Percentiles rank a stretch among this genome's conserved stretches.
These are phyloP conservation scores for Candolleomyces aberdarensis DNA, from an alignment of 768 basidiomycete genomes.

Conservation along the genomic window DNA sequence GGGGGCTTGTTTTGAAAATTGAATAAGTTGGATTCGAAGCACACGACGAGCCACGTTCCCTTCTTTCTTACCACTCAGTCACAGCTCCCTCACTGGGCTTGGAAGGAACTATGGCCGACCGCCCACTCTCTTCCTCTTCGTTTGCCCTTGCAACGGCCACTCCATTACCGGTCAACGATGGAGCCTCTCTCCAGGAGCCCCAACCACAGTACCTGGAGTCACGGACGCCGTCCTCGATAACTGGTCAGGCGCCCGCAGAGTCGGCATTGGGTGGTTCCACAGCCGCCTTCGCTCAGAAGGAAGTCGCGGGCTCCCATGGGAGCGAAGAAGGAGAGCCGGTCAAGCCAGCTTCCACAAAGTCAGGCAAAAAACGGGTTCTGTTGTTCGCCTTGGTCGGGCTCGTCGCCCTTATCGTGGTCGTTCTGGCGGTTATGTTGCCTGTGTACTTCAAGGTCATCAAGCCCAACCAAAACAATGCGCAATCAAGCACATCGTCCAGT, in stretches of 20 bases:
- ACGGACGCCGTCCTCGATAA: slow-evolving; percentile 15
- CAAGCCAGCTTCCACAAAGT: not conserved
- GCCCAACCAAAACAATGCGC: slow-evolving; percentile 19
- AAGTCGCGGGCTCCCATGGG: slow-evolving; percentile 8
- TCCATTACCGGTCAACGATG: slow-evolving; percentile 18
- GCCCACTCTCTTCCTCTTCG: slow-evolving; percentile 15
- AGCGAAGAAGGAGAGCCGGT: slow-evolving; percentile 7
- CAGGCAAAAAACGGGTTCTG: slow-evolving; percentile 12
- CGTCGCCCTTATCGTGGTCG: slow-evolving; percentile 32
- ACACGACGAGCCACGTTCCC: not conserved
- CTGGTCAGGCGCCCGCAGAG: slow-evolving; percentile 12
- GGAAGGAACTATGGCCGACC: slow-evolving; percentile 11
- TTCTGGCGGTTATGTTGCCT: slow-evolving; percentile 52
- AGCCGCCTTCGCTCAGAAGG: slow-evolving; percentile 6
- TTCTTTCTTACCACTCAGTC: slow-evolving; percentile 3
- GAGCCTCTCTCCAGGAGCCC: slow-evolving; percentile 14
- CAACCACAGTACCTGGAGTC: slow-evolving; percentile 16
- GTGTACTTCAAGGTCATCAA: slow-evolving; percentile 59
- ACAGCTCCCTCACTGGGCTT: not conserved
- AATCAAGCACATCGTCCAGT: slow-evolving; percentile 9
- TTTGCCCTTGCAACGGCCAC: slow-evolving; percentile 14
- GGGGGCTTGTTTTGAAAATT: not conserved
- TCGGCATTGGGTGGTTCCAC: slow-evolving; percentile 17
- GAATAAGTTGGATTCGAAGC: not conserved
- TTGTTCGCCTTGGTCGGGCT: slow-evolving; percentile 22